Percentiles rank a stretch among this genome's conserved stretches.
phyloP scores from a whole-genome alignment of 2,329 filamentous ascomycete species.

The Ophiostoma sp. region DNA sequence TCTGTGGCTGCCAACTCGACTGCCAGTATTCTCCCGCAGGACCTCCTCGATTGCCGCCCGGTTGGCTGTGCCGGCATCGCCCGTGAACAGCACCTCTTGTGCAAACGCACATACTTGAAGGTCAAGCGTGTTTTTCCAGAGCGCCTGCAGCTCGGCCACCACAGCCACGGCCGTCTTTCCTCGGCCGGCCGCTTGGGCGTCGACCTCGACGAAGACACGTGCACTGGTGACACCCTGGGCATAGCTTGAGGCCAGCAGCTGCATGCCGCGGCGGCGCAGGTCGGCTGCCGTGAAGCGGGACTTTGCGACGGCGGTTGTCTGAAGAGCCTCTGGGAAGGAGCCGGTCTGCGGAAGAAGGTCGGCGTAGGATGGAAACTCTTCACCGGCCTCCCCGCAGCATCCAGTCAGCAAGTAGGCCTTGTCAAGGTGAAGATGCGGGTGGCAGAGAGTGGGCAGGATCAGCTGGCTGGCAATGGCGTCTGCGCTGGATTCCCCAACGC shows the following conservation, averaged over 20 bases:
- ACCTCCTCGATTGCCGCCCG: slow-evolving; percentile 40
- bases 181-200: slow-evolving; percentile 46
- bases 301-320: slow-evolving; percentile 50
- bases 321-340: slow-evolving; percentile 60
- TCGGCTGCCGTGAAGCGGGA: slow-evolving; percentile 55
- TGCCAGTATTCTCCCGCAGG: slow-evolving; percentile 27
- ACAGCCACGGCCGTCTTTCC: slow-evolving; percentile 40
- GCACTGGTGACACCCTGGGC: slow-evolving; percentile 61
- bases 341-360: slow-evolving; percentile 56
- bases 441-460: slow-evolving; percentile 49
- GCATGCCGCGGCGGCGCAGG: slow-evolving; percentile 57
- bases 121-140: slow-evolving; percentile 48
- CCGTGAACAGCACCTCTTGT: slow-evolving; percentile 62
- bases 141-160: slow-evolving; percentile 51
- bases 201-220: slow-evolving; percentile 67
- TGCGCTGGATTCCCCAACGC: not conserved
- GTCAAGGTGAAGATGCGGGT: slow-evolving; percentile 69
- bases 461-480: slow-evolving; percentile 26
- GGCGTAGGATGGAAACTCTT: slow-evolving; percentile 38
- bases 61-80: slow-evolving; percentile 45
- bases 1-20: slow-evolving; percentile 23
- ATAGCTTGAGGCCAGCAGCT: slow-evolving; percentile 61
- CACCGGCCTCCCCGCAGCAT: slow-evolving; percentile 25
- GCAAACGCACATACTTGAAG: slow-evolving; percentile 67
- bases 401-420: slow-evolving; percentile 55